phyloP scores from a whole-genome alignment of 169 alveolate species.

The Neospora caninum region DNA sequence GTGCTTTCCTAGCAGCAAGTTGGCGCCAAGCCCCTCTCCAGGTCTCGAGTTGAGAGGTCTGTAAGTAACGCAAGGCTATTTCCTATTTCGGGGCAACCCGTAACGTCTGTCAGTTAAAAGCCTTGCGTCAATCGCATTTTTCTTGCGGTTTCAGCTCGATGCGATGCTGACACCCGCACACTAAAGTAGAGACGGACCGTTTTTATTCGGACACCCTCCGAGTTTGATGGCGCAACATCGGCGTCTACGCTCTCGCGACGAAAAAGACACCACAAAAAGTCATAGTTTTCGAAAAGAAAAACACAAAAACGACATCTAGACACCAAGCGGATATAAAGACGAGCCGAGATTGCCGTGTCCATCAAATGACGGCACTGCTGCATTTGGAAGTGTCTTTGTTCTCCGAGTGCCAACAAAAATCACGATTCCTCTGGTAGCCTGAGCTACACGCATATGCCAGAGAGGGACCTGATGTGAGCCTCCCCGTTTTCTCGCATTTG shows the following conservation, averaged over 20 bases:
- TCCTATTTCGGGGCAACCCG: too few species aligned
- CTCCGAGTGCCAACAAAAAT: not conserved
- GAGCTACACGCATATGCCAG: too few species aligned
- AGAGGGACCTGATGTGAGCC: not conserved
- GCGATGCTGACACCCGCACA: too few species aligned
- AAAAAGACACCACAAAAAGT: not conserved
- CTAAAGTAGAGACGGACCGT: not conserved
- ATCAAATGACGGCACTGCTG: not conserved
- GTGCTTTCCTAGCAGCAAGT: too few species aligned
- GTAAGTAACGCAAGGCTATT: too few species aligned
- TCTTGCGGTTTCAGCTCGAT: too few species aligned
- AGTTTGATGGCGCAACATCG: not conserved
- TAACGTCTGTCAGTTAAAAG: too few species aligned
- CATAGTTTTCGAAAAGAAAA: not conserved
- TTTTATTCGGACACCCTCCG: not conserved
- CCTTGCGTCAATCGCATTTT: too few species aligned
- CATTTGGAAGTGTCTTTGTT: not conserved
- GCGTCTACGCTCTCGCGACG: not conserved
- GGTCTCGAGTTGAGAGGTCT: too few species aligned
- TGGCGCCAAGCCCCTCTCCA: too few species aligned
- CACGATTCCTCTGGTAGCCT: too few species aligned
- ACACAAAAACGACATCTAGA: not conserved
- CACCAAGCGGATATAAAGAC: not conserved
- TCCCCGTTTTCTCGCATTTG: not conserved
- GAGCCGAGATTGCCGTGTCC: not conserved